Evolutionary conservation across 495 filamentous ascomycete genomes (phyloP).

Genomic region (Neurospora sp.): DNA sequence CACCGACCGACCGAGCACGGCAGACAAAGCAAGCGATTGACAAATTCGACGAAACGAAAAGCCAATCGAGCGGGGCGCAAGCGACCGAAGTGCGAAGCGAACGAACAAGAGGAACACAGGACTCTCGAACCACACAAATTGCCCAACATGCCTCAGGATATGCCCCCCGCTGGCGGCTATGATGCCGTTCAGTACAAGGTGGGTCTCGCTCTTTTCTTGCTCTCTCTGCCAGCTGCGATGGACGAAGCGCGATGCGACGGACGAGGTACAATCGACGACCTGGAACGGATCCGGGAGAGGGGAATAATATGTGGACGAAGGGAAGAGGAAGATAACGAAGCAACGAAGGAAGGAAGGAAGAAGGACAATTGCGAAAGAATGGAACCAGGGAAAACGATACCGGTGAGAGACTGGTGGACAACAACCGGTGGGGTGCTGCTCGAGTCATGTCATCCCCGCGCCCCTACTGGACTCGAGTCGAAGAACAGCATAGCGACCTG

Average conservation of each 20-base stretch:
- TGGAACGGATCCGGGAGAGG: neutral
- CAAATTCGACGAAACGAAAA: neutral
- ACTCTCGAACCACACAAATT: neutral
- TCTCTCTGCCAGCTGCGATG: neutral
- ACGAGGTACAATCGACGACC: neutral
- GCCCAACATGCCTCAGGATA: slow-evolving; percentile 67
- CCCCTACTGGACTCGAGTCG: neutral
- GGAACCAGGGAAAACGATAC: neutral
- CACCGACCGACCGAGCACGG: neutral
- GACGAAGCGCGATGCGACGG: neutral
- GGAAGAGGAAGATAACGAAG: neutral
- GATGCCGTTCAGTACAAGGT: slow-evolving; percentile 94
- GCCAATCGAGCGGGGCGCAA: neutral
- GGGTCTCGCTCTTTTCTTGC: slow-evolving; percentile 17
- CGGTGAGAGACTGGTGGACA: neutral
- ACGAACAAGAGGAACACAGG: slow-evolving; percentile 1
- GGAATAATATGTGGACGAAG: neutral
- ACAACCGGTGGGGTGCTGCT: neutral
- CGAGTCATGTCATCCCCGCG: neutral
- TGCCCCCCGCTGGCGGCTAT: slow-evolving; percentile 91
- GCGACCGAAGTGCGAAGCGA: neutral
- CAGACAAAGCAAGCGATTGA: neutral
- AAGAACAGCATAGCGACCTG: neutral
- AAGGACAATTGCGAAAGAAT: neutral
- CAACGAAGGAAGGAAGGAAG: neutral